phyloP scores from a whole-genome alignment of 140 eudicot genomes.

The Eryngium alpinum region DNA sequence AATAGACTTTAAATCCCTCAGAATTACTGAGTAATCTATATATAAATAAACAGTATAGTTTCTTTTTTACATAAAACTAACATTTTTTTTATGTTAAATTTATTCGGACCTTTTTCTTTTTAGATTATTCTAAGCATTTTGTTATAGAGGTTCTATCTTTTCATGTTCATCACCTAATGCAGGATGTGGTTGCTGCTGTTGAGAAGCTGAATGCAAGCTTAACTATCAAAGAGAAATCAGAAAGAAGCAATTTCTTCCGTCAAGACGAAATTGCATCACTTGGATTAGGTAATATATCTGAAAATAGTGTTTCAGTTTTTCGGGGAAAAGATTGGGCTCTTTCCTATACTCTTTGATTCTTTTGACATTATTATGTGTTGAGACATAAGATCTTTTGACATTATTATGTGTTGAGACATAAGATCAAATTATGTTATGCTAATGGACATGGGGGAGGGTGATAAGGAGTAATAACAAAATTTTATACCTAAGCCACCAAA shows the following conservation, averaged over 20 bases:
- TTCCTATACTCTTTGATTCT: not conserved
- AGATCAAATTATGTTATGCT: not conserved
- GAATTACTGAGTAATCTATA: not conserved
- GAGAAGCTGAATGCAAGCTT: slow-evolving; percentile 64
- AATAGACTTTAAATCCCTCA: not conserved
- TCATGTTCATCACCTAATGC: slow-evolving; percentile 2
- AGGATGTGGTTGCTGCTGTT: slow-evolving; percentile 71
- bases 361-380: not conserved
- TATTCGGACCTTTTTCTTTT: too few relatives aligned
- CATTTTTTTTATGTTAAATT: too few relatives aligned
- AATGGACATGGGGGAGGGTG: not conserved
- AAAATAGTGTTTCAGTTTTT: not conserved
- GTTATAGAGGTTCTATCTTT: not conserved
- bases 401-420: not conserved
- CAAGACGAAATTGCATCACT: slow-evolving; percentile 67
- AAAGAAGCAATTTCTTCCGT: slow-evolving; percentile 36
- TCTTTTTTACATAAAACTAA: too few relatives aligned
- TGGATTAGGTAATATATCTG: slow-evolving; percentile 51
- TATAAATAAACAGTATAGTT: not conserved
- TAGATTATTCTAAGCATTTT: not conserved
- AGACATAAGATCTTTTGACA: not conserved
- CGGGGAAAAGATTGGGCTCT: too few relatives aligned
- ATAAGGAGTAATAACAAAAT: too few relatives aligned
- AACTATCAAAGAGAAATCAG: slow-evolving; percentile 26
- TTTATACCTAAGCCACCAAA: too few relatives aligned